A percentile compares a stretch with the other conserved stretches of the same genome.
Evolutionary conservation across 148 eudicot species (phyloP).

Genomic region (Beta vulgaris): DNA sequence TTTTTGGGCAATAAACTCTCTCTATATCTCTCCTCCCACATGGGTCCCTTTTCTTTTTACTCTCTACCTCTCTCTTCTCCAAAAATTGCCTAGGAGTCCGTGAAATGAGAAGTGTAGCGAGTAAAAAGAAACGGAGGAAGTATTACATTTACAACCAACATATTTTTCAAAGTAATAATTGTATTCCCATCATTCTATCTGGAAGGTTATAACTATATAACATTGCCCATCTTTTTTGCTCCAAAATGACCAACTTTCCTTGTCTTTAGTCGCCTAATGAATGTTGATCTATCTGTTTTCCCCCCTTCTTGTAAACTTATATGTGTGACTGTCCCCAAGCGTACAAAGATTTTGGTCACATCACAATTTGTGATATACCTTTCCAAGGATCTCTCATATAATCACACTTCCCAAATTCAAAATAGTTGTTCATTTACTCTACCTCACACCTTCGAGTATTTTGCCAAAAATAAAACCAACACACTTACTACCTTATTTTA

Average conservation of each 20-base stretch:
- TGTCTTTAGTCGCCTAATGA: too few species aligned
- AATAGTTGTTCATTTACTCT: background rate
- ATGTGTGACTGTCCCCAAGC: background rate
- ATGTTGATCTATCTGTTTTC: background rate
- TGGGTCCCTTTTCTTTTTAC: too few species aligned
- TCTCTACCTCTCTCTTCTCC: too few species aligned
- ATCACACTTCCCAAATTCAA: background rate
- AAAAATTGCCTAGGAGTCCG: too few species aligned
- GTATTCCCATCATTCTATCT: background rate
- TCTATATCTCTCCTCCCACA: too few species aligned
- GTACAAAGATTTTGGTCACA: background rate
- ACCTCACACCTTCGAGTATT: background rate
- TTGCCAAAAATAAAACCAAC: too few species aligned
- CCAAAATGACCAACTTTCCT: background rate
- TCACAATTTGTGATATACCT: background rate
- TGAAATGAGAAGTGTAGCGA: too few species aligned
- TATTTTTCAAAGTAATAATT: background rate
- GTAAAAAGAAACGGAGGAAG: too few species aligned
- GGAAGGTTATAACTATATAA: background rate
- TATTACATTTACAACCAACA: background rate
- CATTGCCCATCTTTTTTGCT: background rate
- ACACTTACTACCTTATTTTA: too few species aligned
- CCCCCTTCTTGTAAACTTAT: background rate
- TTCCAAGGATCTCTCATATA: background rate
- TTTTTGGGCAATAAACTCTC: too few species aligned